Base-by-base conservation (phyloP, 2,329 filamentous ascomycete genomes). In the Dryadomyces quercivorus region DNA sequence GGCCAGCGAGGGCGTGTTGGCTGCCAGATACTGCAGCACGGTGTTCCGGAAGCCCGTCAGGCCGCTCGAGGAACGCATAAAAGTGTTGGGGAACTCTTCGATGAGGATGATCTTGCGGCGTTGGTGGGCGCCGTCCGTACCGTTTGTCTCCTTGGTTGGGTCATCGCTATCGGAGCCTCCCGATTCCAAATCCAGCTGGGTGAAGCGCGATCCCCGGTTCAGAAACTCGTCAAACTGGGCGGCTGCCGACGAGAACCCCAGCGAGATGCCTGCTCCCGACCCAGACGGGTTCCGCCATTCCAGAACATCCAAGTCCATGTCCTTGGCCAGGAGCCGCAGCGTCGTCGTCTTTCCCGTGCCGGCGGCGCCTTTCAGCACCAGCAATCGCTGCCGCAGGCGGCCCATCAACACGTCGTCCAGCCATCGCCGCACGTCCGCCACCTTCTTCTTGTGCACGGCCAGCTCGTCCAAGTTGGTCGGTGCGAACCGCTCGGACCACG, bases 341-440 rank as follows among this genome's bases (percentile, higher is more conserved):
- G 92, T 95, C 0, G 89, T 90, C 0, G 93, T 97, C 70, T 98
- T 98, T 34, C 89, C 93, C 38, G 88, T 87, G 20, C 93, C 93
- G 45, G 93, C 91, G 38, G 90, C 83, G 12, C 93, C 93, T 67
- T 94, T 95, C 46, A 98, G 74, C 31, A 98, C 75, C 55, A 96
- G 76, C 55, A 96, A 65, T 57, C 86, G 80, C 72, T 95, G 82
- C 57, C 79, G 74, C 67, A 79, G 69, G 42, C 74, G 73, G 16
- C 88, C 86, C 26, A 69, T 67, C 58, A 89, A 78, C 18, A 89
- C 87, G 63, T 84, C 80, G 46, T 86, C 81, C 38, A 98, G 72
- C 91, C 93, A 97, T 56, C 72, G 76, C 56, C 83, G 80, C 48
- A 97, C 91, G 69, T 97, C 91, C 2, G 81, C 71, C 6, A 97